Percentiles rank a stretch among this genome's conserved stretches.
phyloP scores from a whole-genome alignment of 306 rosid species.

The Casuarina glauca region DNA sequence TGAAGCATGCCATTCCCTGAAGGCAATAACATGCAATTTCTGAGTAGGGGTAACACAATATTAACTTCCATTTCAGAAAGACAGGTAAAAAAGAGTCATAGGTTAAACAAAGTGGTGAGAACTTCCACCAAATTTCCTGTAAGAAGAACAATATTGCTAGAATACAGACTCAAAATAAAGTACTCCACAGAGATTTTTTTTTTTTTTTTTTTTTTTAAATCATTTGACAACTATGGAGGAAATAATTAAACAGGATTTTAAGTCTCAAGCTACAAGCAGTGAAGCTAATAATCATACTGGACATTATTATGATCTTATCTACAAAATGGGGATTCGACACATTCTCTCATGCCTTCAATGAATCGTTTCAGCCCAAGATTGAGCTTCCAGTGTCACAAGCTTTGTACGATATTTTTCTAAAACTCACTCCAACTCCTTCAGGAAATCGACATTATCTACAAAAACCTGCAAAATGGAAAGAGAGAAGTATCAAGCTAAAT shows the following conservation, averaged over 20 bases:
- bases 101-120: neutral
- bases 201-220: too few species aligned
- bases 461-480: conserved; percentile 64
- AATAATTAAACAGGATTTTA: conserved; percentile 12
- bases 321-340: conserved; percentile 52
- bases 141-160: neutral
- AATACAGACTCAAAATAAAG: neutral
- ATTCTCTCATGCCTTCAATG: conserved; percentile 18
- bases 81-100: too few species aligned
- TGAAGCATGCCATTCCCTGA: too few species aligned
- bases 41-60: too few species aligned
- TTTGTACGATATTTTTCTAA: conserved; percentile 8
- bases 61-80: too few species aligned
- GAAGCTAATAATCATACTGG: conserved; percentile 28
- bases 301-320: conserved; percentile 44
- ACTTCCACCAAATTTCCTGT: neutral
- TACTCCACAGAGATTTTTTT: too few species aligned
- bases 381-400: conserved; percentile 26
- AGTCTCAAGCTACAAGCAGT: conserved; percentile 32
- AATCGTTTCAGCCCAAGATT: conserved; percentile 31
- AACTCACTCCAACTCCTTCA: conserved; percentile 71
- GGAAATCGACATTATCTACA: conserved; percentile 85
- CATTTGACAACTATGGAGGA: neutral
- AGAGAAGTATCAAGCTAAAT: neutral
- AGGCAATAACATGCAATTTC: neutral